Conservation (phyloP, 2,329 filamentous ascomycete species). For the Xylariales sp. region DNA sequence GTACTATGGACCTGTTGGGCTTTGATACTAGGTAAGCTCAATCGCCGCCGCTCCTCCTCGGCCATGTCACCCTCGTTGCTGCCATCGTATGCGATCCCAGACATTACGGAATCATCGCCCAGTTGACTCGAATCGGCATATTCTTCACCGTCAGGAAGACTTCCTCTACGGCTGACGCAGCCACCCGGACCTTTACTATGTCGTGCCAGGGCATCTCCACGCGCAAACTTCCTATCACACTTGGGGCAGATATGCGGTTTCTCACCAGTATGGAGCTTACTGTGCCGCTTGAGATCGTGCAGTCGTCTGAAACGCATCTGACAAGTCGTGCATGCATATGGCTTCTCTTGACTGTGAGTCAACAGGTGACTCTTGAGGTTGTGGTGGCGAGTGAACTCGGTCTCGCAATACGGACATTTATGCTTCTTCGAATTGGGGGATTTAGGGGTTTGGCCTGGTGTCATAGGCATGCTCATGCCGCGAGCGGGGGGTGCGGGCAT, state of each 20-base stretch:
- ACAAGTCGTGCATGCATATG: constrained; percentile 90
- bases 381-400: constrained; percentile 94
- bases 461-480: constrained; percentile 55
- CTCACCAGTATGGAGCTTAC: constrained; percentile 94
- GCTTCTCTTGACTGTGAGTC: constrained; percentile 97
- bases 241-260: constrained; percentile 92
- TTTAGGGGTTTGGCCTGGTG: constrained; percentile 48
- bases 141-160: constrained; percentile 77
- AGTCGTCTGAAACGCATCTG: constrained; percentile 86
- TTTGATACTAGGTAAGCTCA: constrained; percentile 70
- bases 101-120: constrained; percentile 53
- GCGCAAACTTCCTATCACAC: constrained; percentile 90
- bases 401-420: constrained; percentile 93
- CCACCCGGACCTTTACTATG: constrained; percentile 95
- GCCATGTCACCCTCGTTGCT: constrained; percentile 57
- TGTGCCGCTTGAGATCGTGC: constrained; percentile 93
- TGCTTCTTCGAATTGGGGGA: constrained; percentile 81
- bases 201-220: constrained; percentile 88
- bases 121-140: constrained; percentile 47
- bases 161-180: constrained; percentile 85
- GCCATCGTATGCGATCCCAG: constrained; percentile 51
- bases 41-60: constrained; percentile 56
- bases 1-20: constrained; percentile 59
- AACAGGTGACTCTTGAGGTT: constrained; percentile 96
- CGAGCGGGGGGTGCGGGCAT: constrained; percentile 43